Base-by-base conservation (phyloP, 2,329 filamentous ascomycete species). In the Fusarium ambrosium region DNA sequence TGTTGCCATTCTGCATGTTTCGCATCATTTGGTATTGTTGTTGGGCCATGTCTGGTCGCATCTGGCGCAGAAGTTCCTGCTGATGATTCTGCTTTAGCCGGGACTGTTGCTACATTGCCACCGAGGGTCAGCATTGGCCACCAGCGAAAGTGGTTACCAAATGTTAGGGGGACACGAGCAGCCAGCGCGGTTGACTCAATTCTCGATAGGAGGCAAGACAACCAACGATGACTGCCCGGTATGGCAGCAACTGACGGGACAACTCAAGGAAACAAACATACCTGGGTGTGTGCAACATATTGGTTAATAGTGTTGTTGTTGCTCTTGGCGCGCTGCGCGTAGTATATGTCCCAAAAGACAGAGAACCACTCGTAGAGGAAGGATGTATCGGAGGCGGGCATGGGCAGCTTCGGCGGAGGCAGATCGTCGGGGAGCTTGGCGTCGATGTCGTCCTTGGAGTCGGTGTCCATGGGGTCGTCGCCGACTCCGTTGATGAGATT, bases 281-380 rank as follows among this genome's bases (percentile, higher is more conserved):
- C 95, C 89, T 97, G 94, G 73, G 93, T 95, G 80, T 97, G 94
- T 69, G 89, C 86, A 68, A 97, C 90, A 83, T 97, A 98, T 85
- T 94, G 91, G 73, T 89, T 89, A 56, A 94, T 92, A 69, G 89
- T 89, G 29, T 86, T 84, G 80, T 88, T 92, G 66, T 89, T 89
- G 64, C 89, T 90, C 82, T 91, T 92, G 79, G 89, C 90, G 80
- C 94, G 93, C 81, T 96, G 94, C 66, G 95, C 94, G 80, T 92
- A 92, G 84, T 94, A 97, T 78, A 98, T 95, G 80, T 99, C 97
- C 95, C 95, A 98, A 83, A 99, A 99, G 62, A 98, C 89, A 80
- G 92, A 94, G 87, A 97, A 99, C 97, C 97, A 99, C 80, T 98
- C 97, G 77, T 95, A 93, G n/a, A 99, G 87, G 80, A 99, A 98